phyloP scores from a whole-genome alignment of 768 basidiomycete genomes.

The Suillus clintonianus region DNA sequence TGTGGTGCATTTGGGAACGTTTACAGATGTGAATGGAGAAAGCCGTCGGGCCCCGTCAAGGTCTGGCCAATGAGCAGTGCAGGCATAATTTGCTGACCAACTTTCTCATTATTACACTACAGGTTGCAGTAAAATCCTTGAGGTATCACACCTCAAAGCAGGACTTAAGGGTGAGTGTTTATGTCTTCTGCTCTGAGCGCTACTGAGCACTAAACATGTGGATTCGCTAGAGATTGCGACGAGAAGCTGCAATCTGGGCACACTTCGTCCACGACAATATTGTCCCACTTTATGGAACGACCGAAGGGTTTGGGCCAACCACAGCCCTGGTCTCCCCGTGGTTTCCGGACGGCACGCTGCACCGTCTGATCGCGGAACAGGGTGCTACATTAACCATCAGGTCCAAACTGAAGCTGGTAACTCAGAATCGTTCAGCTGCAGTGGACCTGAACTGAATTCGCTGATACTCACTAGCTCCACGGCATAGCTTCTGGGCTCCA shows the following conservation, averaged over 20 bases:
- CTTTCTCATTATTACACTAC: no score
- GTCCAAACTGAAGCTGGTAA: constrained; percentile 17
- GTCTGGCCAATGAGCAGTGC: not conserved
- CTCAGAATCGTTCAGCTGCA: not conserved
- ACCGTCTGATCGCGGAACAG: constrained; percentile 2
- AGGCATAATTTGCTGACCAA: no score
- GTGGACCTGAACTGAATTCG: not conserved
- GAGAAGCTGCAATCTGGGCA: constrained; percentile 20
- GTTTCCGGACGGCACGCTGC: constrained; percentile 7
- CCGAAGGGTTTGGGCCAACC: constrained; percentile 14
- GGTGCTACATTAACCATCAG: constrained; percentile 5
- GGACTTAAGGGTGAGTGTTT: not conserved
- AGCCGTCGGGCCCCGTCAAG: not conserved
- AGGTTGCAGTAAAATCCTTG: not conserved
- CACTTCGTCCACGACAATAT: constrained; percentile 18
- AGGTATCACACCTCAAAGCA: not conserved
- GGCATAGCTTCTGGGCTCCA: not conserved
- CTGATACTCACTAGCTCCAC: not conserved
- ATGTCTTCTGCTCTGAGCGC: no score
- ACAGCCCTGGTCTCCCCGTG: constrained; percentile 20
- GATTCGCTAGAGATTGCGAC: constrained; percentile 12
- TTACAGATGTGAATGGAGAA: not conserved
- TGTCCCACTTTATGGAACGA: constrained; percentile 14
- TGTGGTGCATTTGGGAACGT: not conserved
- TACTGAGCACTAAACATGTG: not conserved